Percentiles rank a stretch among this genome's conserved stretches.
Conservation (phyloP, 768 basidiomycete genomes). For the Tricholoma bakamatsutake region DNA sequence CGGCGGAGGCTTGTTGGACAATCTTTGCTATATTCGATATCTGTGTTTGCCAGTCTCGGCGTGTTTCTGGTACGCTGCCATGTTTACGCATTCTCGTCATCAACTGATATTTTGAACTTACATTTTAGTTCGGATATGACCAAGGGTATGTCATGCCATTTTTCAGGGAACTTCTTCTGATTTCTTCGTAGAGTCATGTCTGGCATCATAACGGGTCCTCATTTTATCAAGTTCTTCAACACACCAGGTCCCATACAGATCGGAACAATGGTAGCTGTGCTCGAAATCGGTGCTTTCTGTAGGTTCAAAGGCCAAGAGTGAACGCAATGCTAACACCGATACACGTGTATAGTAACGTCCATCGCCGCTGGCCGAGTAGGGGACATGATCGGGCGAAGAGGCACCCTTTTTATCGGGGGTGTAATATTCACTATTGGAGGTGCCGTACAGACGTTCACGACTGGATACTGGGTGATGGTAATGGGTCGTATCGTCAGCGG, state of each 20-base stretch:
- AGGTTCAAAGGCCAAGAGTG: constrained; percentile 13
- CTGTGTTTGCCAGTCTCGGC: constrained; percentile 70
- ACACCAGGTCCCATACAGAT: constrained; percentile 60
- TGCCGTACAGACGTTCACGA: constrained; percentile 76
- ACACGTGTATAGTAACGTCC: constrained; percentile 66
- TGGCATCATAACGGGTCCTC: constrained; percentile 80
- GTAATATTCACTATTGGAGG: constrained; percentile 84
- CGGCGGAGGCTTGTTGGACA: constrained; percentile 60
- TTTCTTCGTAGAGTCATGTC: constrained; percentile 60
- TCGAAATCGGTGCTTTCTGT: constrained; percentile 86
- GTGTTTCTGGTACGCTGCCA: constrained; percentile 60
- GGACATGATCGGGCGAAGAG: constrained; percentile 79
- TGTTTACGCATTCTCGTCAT: constrained; percentile 13
- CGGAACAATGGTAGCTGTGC: constrained; percentile 87
- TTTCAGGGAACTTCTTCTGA: background rate
- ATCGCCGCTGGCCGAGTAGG: constrained; percentile 85
- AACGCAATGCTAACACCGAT: background rate
- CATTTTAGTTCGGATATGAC: constrained; percentile 66
- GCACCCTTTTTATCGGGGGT: constrained; percentile 80
- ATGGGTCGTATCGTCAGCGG: constrained; percentile 79
- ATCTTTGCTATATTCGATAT: constrained; percentile 63
- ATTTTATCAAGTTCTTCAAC: constrained; percentile 72
- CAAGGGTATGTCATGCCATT: constrained; percentile 47
- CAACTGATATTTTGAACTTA: constrained; percentile 4
- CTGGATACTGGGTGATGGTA: constrained; percentile 76